Percentiles rank a stretch among this genome's conserved stretches.
Evolutionary conservation across 495 filamentous ascomycete species (phyloP).

Genomic region (Podospora conica): DNA sequence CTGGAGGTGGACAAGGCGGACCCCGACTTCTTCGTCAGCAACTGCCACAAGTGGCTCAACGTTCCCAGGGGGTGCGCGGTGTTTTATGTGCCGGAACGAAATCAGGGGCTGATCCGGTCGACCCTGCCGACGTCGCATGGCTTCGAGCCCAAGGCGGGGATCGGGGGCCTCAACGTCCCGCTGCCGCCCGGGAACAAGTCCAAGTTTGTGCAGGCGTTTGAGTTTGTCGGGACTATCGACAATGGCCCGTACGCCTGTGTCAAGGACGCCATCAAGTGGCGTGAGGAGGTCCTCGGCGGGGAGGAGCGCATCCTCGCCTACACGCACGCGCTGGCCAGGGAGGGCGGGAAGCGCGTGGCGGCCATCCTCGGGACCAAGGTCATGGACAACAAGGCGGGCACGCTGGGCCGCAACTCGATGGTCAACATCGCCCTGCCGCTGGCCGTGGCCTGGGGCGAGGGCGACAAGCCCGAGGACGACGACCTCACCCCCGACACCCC

Average conservation of each 20-base stretch:
- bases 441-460: not conserved
- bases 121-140: slow-evolving; percentile 68
- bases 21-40: slow-evolving; percentile 78
- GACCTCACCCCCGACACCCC: not conserved
- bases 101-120: slow-evolving; percentile 68
- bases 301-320: slow-evolving; percentile 64
- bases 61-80: slow-evolving; percentile 75
- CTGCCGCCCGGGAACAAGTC: slow-evolving; percentile 43
- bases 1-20: slow-evolving; percentile 58
- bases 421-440: slow-evolving; percentile 73
- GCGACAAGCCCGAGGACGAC: slow-evolving; percentile 12
- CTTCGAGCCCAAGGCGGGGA: slow-evolving; percentile 34
- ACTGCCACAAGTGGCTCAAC: slow-evolving; percentile 90
- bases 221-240: slow-evolving; percentile 73
- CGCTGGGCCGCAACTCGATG: slow-evolving; percentile 47
- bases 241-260: slow-evolving; percentile 64
- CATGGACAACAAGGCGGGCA: slow-evolving; percentile 50
- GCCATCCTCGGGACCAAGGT: slow-evolving; percentile 62
- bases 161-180: slow-evolving; percentile 37
- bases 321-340: slow-evolving; percentile 46
- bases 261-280: slow-evolving; percentile 61
- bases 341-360: slow-evolving; percentile 54
- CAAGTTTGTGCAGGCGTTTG: slow-evolving; percentile 63
- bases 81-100: slow-evolving; percentile 66
- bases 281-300: slow-evolving; percentile 63